A percentile compares a stretch with the other conserved stretches of the same genome.
Conservation (phyloP, 768 basidiomycete genomes). For the Lentinus tigrinus region DNA sequence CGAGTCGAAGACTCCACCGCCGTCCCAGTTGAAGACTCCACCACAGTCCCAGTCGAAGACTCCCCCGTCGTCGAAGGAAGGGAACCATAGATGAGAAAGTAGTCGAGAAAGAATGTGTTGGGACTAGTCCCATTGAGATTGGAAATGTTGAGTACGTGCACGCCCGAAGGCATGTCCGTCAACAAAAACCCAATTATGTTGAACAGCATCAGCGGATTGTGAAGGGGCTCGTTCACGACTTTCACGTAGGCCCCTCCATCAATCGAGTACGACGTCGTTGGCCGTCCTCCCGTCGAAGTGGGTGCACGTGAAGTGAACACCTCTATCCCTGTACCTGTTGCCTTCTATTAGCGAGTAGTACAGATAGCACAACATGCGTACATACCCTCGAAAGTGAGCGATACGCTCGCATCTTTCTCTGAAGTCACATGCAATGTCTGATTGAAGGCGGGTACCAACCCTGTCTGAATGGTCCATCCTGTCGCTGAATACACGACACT, state of each 20-base stretch:
- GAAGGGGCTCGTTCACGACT: not conserved
- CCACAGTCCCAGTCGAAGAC: too few relatives aligned
- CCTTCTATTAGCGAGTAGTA: not conserved
- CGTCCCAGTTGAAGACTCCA: not conserved
- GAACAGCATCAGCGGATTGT: not conserved
- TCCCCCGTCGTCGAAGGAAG: not conserved
- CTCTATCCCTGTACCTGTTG: not conserved
- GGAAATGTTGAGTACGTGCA: slow-evolving; percentile 1
- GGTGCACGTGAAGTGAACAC: not conserved
- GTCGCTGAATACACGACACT: not conserved
- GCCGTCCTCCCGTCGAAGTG: not conserved
- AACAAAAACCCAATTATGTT: slow-evolving; percentile 1
- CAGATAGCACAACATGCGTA: not conserved
- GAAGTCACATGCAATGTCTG: not conserved
- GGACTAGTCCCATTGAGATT: slow-evolving; percentile 9
- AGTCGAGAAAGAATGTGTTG: slow-evolving; percentile 4
- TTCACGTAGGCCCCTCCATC: not conserved
- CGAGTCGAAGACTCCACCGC: not conserved
- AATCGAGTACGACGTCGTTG: not conserved
- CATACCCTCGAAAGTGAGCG: not conserved
- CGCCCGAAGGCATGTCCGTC: not conserved
- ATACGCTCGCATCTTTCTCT: not conserved
- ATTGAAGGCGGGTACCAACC: not conserved
- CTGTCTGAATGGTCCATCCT: not conserved
- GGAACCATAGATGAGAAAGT: not conserved